A percentile compares a stretch with the other conserved stretches of the same genome.
phyloP scores from a whole-genome alignment of 768 basidiomycete species.

The Lactifluus pinguis region DNA sequence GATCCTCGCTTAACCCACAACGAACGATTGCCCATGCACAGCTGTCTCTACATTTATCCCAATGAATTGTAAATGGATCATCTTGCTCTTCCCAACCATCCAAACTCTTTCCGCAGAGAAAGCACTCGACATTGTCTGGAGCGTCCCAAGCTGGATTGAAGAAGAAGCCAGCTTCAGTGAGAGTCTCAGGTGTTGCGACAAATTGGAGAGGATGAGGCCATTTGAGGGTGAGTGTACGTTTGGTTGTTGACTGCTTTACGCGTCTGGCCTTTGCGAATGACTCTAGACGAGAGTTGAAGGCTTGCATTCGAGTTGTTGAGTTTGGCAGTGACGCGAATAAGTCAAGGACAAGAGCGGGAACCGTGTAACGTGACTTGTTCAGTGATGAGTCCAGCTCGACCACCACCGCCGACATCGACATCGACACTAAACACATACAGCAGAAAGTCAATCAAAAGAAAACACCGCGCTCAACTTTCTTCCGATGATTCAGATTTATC shows the following conservation, averaged over 20 bases:
- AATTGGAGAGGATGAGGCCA: conserved; percentile 71
- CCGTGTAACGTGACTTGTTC: conserved; percentile 7
- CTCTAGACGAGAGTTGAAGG: conserved; percentile 37
- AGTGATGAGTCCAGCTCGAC: conserved; percentile 2
- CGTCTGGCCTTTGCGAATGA: conserved; percentile 62
- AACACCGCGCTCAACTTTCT: neutral
- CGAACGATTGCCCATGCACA: conserved; percentile 80
- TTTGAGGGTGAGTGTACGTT: conserved; percentile 40
- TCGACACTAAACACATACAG: conserved; percentile 1
- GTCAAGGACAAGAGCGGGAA: neutral
- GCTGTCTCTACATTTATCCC: conserved; percentile 48
- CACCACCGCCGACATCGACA: neutral
- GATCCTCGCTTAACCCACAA: conserved; percentile 56
- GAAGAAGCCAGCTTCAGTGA: conserved; percentile 89
- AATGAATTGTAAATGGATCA: conserved; percentile 82
- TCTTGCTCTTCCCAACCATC: conserved; percentile 80
- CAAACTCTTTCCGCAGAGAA: conserved; percentile 72
- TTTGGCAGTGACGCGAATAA: too few species aligned
- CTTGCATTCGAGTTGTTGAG: conserved; percentile 5
- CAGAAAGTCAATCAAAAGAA: neutral
- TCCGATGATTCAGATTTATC: conserved; percentile 6
- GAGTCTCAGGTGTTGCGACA: conserved; percentile 58
- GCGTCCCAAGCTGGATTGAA: conserved; percentile 61
- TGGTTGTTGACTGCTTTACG: conserved; percentile 41
- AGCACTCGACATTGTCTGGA: conserved; percentile 74